Conservation (phyloP, 192 early-diverging fungal species). For the Entomortierella parvispora region DNA sequence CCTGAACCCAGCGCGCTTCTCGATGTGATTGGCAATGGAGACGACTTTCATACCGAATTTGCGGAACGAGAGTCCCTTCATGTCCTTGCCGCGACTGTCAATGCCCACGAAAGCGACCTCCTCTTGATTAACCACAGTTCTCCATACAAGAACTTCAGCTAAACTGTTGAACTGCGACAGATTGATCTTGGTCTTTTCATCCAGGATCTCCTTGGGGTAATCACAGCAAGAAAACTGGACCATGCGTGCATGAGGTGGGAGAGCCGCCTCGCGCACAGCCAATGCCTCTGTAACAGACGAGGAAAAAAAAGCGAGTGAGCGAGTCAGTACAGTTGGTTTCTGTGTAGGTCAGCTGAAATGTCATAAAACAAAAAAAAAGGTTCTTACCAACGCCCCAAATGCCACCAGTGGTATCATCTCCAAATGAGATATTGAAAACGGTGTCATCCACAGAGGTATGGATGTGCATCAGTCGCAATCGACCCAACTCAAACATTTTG, state of each 20-base stretch:
- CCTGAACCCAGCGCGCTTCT: conserved; percentile 65
- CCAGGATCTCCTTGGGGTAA: conserved; percentile 66
- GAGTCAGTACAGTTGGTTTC: not conserved
- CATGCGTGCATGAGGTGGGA: conserved; percentile 51
- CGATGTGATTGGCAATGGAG: conserved; percentile 69
- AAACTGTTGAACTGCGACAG: conserved; percentile 74
- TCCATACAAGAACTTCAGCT: conserved; percentile 79
- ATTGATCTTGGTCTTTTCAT: conserved; percentile 78
- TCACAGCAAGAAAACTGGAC: conserved; percentile 80
- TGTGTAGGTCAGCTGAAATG: not conserved
- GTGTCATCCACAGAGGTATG: conserved; percentile 68
- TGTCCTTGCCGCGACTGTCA: conserved; percentile 68
- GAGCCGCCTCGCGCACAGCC: conserved; percentile 40
- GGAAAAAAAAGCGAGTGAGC: not conserved
- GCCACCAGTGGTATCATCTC: conserved; percentile 58
- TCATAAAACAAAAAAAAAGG: not conserved
- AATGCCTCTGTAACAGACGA: conserved; percentile 28
- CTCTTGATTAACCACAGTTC: conserved; percentile 70
- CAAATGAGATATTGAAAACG: conserved; percentile 69
- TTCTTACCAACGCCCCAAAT: conserved; percentile 58
- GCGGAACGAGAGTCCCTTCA: conserved; percentile 72
- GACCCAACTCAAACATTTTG: conserved; percentile 71
- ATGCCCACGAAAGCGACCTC: conserved; percentile 69
- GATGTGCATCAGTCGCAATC: conserved; percentile 63
- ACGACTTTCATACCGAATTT: conserved; percentile 77